Evolutionary conservation across 2,329 filamentous ascomycete species (phyloP).

Genomic region (Phaeomoniella chlamydospora): DNA sequence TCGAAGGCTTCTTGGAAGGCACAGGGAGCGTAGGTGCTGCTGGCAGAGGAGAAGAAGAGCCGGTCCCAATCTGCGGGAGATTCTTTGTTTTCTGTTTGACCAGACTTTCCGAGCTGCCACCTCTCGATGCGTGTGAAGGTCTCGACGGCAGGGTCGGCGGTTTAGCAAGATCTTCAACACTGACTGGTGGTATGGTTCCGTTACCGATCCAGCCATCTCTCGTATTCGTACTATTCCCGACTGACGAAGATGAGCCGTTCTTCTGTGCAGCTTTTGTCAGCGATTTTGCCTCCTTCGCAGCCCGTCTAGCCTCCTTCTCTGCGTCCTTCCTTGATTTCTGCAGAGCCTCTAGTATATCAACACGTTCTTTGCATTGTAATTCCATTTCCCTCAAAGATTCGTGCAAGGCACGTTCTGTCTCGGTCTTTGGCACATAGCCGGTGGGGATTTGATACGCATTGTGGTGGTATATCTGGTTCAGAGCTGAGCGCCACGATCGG

Average conservation of each 20-base stretch:
- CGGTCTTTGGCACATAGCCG: slow-evolving; percentile 55
- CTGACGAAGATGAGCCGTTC: slow-evolving; percentile 20
- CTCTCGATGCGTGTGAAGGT: slow-evolving; percentile 20
- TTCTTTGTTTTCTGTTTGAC: slow-evolving; percentile 12
- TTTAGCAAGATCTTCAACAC: slow-evolving; percentile 67
- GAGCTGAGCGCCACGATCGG: slow-evolving; percentile 75
- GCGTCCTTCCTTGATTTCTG: slow-evolving; percentile 48
- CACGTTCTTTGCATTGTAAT: slow-evolving; percentile 81
- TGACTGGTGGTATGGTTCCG: slow-evolving; percentile 67
- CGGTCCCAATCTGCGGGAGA: slow-evolving; percentile 5
- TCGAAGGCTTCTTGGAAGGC: slow-evolving; percentile 28
- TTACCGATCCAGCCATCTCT: slow-evolving; percentile 51
- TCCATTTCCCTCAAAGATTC: slow-evolving; percentile 75
- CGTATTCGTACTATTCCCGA: slow-evolving; percentile 28
- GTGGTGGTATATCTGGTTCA: slow-evolving; percentile 79
- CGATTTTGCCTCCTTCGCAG: slow-evolving; percentile 11
- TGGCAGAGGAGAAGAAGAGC: slow-evolving; percentile 10
- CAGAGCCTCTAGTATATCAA: slow-evolving; percentile 74
- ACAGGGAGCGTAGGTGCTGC: slow-evolving; percentile 18
- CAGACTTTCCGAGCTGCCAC: slow-evolving; percentile 1
- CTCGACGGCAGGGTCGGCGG: slow-evolving; percentile 47
- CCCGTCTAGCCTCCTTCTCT: slow-evolving; percentile 17
- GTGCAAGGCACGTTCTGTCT: slow-evolving; percentile 70
- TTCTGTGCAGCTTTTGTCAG: slow-evolving; percentile 4
- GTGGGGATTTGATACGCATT: slow-evolving; percentile 60